Percentiles rank a stretch among this genome's conserved stretches.
Evolutionary conservation across 495 filamentous ascomycete species (phyloP).

Genomic region (Lasiosphaeria miniovina): DNA sequence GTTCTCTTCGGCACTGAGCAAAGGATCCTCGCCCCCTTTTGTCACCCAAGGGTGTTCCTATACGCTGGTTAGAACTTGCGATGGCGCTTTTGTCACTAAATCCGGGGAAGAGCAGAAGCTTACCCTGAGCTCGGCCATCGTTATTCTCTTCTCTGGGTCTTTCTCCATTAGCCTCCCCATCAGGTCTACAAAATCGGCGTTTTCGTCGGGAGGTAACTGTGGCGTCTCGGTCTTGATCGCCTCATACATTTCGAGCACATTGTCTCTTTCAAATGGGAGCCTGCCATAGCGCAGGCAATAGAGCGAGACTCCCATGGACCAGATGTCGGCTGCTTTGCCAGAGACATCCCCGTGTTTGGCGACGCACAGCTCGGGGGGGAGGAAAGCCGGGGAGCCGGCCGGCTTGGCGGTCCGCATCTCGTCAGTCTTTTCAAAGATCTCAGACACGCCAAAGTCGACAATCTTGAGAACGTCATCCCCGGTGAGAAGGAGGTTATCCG

Average conservation of each 20-base stretch:
- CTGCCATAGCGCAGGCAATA: conserved; percentile 88
- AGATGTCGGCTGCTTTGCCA: conserved; percentile 89
- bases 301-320: conserved; percentile 96
- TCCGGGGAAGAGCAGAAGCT: conserved; percentile 13
- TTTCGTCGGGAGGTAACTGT: conserved; percentile 51
- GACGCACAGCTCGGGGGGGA: conserved; percentile 90
- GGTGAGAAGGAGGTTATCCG: conserved; percentile 90
- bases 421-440: conserved; percentile 90
- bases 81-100: not conserved
- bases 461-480: conserved; percentile 91
- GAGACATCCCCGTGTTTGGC: conserved; percentile 84
- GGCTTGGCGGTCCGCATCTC: conserved; percentile 93
- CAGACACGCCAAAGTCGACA: conserved; percentile 96
- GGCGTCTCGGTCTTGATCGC: conserved; percentile 68
- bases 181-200: conserved; percentile 63
- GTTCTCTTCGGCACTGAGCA: conserved; percentile 83
- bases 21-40: conserved; percentile 69
- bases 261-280: conserved; percentile 76
- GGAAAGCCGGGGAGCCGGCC: conserved; percentile 91
- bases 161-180: conserved; percentile 70
- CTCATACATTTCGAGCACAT: conserved; percentile 83
- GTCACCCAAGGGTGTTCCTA: conserved; percentile 97
- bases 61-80: not conserved
- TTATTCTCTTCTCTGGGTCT: conserved; percentile 73
- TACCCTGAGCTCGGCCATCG: conserved; percentile 77